A percentile compares a stretch with the other conserved stretches of the same genome.
Conservation (phyloP, 306 rosid species). For the Ammopiptanthus mongolicus region DNA sequence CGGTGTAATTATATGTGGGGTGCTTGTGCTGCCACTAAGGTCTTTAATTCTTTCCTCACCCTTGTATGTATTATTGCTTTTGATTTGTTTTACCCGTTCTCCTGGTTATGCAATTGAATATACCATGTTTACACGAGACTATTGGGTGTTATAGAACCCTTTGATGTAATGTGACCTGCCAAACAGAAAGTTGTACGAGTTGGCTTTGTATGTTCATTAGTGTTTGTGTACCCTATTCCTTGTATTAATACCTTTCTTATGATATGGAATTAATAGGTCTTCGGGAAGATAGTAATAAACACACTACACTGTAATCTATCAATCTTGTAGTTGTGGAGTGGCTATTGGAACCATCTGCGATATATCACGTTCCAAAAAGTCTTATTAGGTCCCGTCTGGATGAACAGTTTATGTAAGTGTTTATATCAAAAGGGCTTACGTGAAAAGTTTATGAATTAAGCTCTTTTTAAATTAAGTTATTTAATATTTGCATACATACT, state of each 20-base stretch:
- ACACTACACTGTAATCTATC: too few relatives aligned
- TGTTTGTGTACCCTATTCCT: constrained; percentile 19
- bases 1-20: constrained; percentile 31
- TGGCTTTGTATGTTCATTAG: background rate
- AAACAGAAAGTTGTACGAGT: constrained; percentile 28
- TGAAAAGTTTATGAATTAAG: too few relatives aligned
- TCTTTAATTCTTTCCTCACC: constrained; percentile 25
- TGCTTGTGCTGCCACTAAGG: constrained; percentile 26
- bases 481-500: too few relatives aligned
- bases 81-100: constrained; percentile 34
- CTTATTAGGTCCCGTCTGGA: too few relatives aligned
- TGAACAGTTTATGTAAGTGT: too few relatives aligned
- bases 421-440: too few relatives aligned
- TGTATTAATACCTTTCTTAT: constrained; percentile 13
- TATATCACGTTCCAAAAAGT: too few relatives aligned
- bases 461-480: too few relatives aligned
- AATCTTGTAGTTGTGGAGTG: too few relatives aligned
- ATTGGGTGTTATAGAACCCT: constrained; percentile 34
- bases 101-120: constrained; percentile 42
- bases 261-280: background rate
- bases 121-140: constrained; percentile 10
- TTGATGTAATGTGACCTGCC: background rate
- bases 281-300: background rate
- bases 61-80: constrained; percentile 61
- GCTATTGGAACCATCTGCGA: too few relatives aligned